A percentile compares a stretch with the other conserved stretches of the same genome.
Evolutionary conservation across 257 asterid genomes (phyloP).

Genomic region (Fraxinus pennsylvanica): DNA sequence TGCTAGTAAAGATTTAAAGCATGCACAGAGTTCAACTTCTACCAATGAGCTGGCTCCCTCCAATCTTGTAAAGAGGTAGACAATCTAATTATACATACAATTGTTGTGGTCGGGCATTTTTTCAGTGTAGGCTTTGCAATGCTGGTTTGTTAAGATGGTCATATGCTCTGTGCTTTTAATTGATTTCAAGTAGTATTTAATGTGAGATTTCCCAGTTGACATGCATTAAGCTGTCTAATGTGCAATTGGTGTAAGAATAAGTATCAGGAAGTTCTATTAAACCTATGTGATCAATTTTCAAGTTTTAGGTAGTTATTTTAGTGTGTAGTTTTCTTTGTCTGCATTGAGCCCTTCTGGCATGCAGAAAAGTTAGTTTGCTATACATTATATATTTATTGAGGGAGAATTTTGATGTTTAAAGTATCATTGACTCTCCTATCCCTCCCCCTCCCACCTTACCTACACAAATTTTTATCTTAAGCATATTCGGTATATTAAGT

Average conservation of each 20-base stretch:
- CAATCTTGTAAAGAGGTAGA: slow-evolving; percentile 52
- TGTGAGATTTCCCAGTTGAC: neutral
- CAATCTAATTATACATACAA: neutral
- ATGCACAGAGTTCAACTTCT: slow-evolving; percentile 52
- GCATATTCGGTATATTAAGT: slow-evolving; percentile 12
- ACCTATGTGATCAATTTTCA: slow-evolving; percentile 1
- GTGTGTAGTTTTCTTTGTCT: slow-evolving; percentile 11
- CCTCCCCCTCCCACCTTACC: neutral
- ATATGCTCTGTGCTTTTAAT: slow-evolving; percentile 2
- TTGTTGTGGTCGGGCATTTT: slow-evolving; percentile 1
- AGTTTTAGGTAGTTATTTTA: neutral
- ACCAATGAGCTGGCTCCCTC: slow-evolving; percentile 40
- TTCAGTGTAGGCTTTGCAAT: neutral
- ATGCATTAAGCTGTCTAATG: neutral
- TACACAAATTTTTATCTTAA: slow-evolving; percentile 15
- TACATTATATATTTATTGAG: neutral
- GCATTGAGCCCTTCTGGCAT: neutral
- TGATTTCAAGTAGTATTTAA: neutral
- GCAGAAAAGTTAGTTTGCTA: neutral
- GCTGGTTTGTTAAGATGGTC: slow-evolving; percentile 8
- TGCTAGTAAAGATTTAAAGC: slow-evolving; percentile 49
- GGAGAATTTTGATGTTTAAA: neutral
- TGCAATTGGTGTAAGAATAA: slow-evolving; percentile 1
- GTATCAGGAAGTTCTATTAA: neutral
- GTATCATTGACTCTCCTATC: neutral